Base-by-base conservation (phyloP, 2,329 filamentous ascomycete species). In the Penicillium sp. region DNA sequence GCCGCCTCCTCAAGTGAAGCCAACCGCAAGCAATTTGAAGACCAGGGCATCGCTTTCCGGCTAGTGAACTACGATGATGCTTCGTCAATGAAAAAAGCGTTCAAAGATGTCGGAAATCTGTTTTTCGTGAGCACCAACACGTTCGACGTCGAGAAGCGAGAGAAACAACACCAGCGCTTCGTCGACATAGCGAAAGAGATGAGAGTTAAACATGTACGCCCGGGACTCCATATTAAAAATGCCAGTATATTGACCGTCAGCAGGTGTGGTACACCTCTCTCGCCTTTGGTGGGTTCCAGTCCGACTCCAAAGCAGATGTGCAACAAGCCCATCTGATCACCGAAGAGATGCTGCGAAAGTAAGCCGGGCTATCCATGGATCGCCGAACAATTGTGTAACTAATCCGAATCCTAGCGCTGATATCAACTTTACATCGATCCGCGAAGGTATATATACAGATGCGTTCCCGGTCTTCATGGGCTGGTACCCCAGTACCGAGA, bases 271-370 rank as follows among this genome's bases (percentile, higher is more conserved):
- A 88, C 72, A 83, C 83, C 6, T 85, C 82, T 16, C 78, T 87
- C 1, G 84, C 79, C 3, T 86, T 86, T 64, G 84, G 78, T 1
- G 80, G 81, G 2, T 66, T 73, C 9, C 45, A 55, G 9, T 72
- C 74, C 14, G 65, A 76, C 35, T 72, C 73, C 29, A 70, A 71
- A 48, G 80, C 82, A 0, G 77, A 77, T 37, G 82, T 88, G 27
- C 85, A 86, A 78, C 79, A 81, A 59, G 82, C 82, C 14, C 85
- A 88, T 67, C 74, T 86, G 35, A 76, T 78, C 67, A 85, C 83
- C 4, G 84, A 87, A 68, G 65, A 72, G n/a, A 77, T 84, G 66
- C 72, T 86, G 37, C 68, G 63, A 52, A 63, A 70, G 64, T 76
- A 64, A 55, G 68, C n/a, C 9, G 33, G 22, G n/a, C 22, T 26